Conservation (phyloP, 2,329 filamentous ascomycete species). For the Colletotrichum somersetense region DNA sequence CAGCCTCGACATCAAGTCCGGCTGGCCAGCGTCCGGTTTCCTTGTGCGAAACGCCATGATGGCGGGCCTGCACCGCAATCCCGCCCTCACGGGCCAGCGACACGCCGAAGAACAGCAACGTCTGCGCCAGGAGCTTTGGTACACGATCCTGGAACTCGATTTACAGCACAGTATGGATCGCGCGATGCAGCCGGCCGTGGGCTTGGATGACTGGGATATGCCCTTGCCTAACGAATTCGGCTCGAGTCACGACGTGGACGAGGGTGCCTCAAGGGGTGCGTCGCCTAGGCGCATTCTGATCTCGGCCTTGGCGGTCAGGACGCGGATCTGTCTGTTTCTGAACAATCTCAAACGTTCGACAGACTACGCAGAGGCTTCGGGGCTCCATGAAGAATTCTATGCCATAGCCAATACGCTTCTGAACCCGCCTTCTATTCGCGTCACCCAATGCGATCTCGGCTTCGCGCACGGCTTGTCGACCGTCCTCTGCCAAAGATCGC, state of each 20-base stretch:
- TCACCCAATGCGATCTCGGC: not conserved
- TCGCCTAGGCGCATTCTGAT: not conserved
- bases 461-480: not conserved
- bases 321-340: not conserved
- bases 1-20: not conserved
- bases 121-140: not conserved
- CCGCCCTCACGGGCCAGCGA: not conserved
- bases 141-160: not conserved
- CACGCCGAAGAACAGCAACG: not conserved
- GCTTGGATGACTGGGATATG: not conserved
- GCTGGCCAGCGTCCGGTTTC: not conserved
- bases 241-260: not conserved
- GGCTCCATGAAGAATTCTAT: not conserved
- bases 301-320: not conserved
- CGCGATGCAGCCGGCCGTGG: not conserved
- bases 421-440: not conserved
- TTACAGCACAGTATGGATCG: not conserved
- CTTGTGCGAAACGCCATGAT: conserved; percentile 5
- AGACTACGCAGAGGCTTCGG: not conserved
- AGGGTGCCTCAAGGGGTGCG: too few species aligned
- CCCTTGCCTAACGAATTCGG: not conserved
- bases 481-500: not conserved
- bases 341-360: not conserved
- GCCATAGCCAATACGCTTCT: not conserved
- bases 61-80: conserved; percentile 9